A percentile compares a stretch with the other conserved stretches of the same genome.
phyloP scores from a whole-genome alignment of 2,329 filamentous ascomycete genomes.

The Diaporthe aspalathi region DNA sequence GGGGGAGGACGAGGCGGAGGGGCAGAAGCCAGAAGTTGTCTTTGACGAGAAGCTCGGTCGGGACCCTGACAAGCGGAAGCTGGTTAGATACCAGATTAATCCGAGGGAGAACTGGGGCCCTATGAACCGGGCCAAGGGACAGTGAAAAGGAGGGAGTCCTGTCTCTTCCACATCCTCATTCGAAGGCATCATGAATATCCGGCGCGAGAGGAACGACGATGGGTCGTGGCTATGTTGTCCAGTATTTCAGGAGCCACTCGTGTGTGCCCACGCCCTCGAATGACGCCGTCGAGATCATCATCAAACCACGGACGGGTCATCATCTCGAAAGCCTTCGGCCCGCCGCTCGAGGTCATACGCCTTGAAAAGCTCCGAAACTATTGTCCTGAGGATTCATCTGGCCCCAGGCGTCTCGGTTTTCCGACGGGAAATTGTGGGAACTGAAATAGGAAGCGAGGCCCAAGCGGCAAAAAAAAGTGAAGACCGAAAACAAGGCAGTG shows the following conservation, averaged over 20 bases:
- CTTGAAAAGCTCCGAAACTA: neutral
- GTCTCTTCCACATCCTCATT: neutral
- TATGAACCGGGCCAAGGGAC: constrained; percentile 68
- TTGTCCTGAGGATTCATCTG: neutral
- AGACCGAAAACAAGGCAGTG: neutral
- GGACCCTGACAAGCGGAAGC: constrained; percentile 72
- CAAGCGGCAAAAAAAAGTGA: neutral
- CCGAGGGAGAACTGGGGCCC: constrained; percentile 95
- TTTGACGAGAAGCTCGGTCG: constrained; percentile 86
- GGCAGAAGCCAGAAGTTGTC: constrained; percentile 56
- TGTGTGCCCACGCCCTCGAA: neutral
- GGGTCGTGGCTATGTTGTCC: neutral
- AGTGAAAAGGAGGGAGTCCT: neutral
- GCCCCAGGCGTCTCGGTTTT: neutral
- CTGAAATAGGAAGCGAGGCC: neutral
- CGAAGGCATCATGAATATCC: neutral
- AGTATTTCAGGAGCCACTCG: neutral
- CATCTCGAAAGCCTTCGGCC: neutral
- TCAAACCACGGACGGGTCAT: neutral
- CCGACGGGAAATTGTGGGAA: neutral
- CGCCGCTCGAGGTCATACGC: neutral
- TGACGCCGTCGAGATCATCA: neutral
- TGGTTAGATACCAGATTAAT: constrained; percentile 90
- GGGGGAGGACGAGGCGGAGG: constrained; percentile 43
- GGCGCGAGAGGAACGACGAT: neutral